A percentile compares a stretch with the other conserved stretches of the same genome.
Conservation (phyloP, 805 yeast species). For the Brettanomyces naardenensis region DNA sequence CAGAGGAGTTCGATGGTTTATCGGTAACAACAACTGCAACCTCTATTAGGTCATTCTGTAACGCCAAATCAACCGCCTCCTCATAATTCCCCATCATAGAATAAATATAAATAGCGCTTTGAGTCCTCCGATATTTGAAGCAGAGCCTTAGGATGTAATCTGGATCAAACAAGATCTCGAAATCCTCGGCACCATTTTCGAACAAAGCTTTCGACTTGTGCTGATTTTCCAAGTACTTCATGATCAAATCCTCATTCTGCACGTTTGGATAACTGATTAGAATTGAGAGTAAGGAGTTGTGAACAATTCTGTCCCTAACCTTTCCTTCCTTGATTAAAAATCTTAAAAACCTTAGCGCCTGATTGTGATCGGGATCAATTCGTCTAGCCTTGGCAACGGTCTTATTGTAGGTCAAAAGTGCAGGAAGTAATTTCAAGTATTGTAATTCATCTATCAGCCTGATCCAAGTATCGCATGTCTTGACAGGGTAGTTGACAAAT, state of each 20-base stretch:
- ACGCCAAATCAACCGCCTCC: conserved; percentile 72
- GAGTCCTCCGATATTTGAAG: conserved; percentile 45
- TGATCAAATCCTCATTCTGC: conserved; percentile 37
- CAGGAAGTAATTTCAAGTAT: conserved; percentile 62
- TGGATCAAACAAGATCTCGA: conserved; percentile 46
- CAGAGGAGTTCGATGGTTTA: conserved; percentile 26
- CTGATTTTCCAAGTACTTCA: conserved; percentile 39
- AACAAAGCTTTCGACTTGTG: conserved; percentile 12
- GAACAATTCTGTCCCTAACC: conserved; percentile 41
- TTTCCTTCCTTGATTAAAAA: conserved; percentile 41
- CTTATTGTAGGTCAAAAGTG: conserved; percentile 62
- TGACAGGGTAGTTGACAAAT: conserved; percentile 56
- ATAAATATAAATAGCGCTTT: conserved; percentile 68
- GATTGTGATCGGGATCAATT: conserved; percentile 42
- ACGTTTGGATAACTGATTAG: conserved; percentile 42
- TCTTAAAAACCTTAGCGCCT: conserved; percentile 57
- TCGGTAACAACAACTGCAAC: conserved; percentile 53
- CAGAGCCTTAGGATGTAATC: conserved; percentile 74
- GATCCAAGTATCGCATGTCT: conserved; percentile 76
- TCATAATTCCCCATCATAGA: conserved; percentile 63
- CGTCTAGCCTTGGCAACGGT: conserved; percentile 26
- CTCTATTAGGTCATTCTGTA: conserved; percentile 50
- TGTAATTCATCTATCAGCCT: conserved; percentile 42
- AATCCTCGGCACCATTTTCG: conserved; percentile 8
- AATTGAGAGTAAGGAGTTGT: conserved; percentile 64